Evolutionary conservation across 306 rosid species (phyloP), one percentile per base, ranked within the genome.

Genomic region (Cucumis melo): DNA sequence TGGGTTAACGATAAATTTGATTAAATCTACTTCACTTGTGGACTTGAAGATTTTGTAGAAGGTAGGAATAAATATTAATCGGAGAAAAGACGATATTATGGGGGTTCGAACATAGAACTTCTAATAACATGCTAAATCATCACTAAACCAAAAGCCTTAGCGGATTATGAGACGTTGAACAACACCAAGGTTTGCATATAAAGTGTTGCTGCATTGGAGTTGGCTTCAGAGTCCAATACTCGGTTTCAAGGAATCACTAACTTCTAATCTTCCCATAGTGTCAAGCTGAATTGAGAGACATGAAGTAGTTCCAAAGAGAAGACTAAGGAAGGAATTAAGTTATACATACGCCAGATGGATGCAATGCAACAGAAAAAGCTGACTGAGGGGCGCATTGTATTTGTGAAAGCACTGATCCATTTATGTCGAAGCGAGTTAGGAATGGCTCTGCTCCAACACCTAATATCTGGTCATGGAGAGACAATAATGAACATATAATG

Each of bases 321-420:
- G 41, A 68, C 78, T 42, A 34, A 74, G 54, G n/a, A 50, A 21
- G 58, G 16, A 64, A 59, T 73, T 23, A 21, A 62, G 75, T 67
- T 56, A 78, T 61, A 75, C 92, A 78, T 88, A 91, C 98, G 83
- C 96, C 96, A 14, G 91, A 87, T 11, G 96, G 80, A 85, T 91
- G 91, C 41, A 91, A 75, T 23, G 96, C 89, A 85, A 93, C 76
- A 44, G 97, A 91, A 77, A 91, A 91, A 6, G 90, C 88, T 2
- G 97, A 91, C 19, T 79, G 87, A 83, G 98, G 88, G 75, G 91
- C 98, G 79, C 96, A 91, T 70, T 89, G 98, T 82, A 93, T 88
- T 80, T 91, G 91, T 60, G 98, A 91, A 73, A 93, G 96, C 84
- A 91, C 81, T 6, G 2, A 83, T 77, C 97, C 97, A 23, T 90